Evolutionary conservation across 2,329 filamentous ascomycete species (phyloP).

Genomic region (Myotisia sp.): DNA sequence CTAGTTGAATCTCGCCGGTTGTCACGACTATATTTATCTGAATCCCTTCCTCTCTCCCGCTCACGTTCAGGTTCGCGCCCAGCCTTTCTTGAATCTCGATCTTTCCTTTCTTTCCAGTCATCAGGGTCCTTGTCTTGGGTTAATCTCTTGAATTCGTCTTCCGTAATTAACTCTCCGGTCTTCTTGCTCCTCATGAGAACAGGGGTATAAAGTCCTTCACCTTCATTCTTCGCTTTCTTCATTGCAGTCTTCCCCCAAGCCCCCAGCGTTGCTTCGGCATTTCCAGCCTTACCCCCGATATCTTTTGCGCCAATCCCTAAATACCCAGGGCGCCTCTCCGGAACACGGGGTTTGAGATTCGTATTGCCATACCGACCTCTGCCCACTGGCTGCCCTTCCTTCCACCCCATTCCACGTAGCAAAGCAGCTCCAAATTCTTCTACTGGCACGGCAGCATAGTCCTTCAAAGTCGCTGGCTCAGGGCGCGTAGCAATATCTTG

Average conservation of each 20-base stretch:
- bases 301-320: slow-evolving; percentile 83
- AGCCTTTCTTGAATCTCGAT: slow-evolving; percentile 30
- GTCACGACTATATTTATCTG: slow-evolving; percentile 21
- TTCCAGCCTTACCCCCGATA: slow-evolving; percentile 35
- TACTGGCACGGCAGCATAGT: slow-evolving; percentile 79
- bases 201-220: slow-evolving; percentile 44
- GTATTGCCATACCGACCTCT: slow-evolving; percentile 36
- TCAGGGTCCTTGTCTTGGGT: slow-evolving; percentile 33
- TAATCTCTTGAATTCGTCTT: slow-evolving; percentile 44
- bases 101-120: slow-evolving; percentile 33
- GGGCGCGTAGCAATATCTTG: slow-evolving; percentile 59
- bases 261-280: slow-evolving; percentile 55
- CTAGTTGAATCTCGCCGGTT: slow-evolving; percentile 26
- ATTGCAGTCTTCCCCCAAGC: slow-evolving; percentile 58
- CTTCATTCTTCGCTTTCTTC: slow-evolving; percentile 36
- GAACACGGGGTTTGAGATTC: slow-evolving; percentile 45
- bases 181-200: slow-evolving; percentile 46
- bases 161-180: slow-evolving; percentile 48
- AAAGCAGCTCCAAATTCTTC: slow-evolving; percentile 89
- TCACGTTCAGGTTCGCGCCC: too few relatives aligned
- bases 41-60: slow-evolving; percentile 21
- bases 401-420: slow-evolving; percentile 90
- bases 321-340: slow-evolving; percentile 61
- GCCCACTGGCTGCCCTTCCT: slow-evolving; percentile 50
- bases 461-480: slow-evolving; percentile 60